phyloP scores from a whole-genome alignment of 306 rosid species.

The Pueraria montana region DNA sequence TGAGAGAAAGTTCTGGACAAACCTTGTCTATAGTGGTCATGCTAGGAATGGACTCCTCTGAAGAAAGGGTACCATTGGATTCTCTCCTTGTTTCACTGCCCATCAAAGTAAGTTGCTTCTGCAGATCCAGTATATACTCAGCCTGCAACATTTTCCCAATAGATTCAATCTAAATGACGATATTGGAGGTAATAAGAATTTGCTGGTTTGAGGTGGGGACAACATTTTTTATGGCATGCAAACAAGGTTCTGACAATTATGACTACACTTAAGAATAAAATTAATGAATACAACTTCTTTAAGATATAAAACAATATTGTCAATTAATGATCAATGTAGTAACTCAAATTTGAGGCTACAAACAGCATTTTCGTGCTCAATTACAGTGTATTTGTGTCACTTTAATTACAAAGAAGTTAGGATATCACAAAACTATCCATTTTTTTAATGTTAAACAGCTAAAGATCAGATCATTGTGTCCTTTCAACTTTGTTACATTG shows the following conservation, averaged over 20 bases:
- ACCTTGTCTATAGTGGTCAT: constrained; percentile 84
- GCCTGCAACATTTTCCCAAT: constrained; percentile 69
- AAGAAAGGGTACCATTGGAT: constrained; percentile 71
- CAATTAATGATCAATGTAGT: constrained; percentile 15
- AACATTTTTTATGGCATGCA: constrained; percentile 14
- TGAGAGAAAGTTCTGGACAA: constrained; percentile 46
- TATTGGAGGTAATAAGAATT: background rate
- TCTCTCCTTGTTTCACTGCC: constrained; percentile 87
- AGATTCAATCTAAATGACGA: constrained; percentile 28
- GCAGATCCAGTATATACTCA: constrained; percentile 88
- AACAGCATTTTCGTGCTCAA: background rate
- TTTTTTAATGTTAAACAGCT: constrained; percentile 17
- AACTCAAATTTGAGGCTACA: no score
- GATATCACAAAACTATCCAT: constrained; percentile 21
- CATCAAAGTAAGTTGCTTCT: constrained; percentile 88
- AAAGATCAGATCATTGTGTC: constrained; percentile 26
- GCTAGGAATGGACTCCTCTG: constrained; percentile 85
- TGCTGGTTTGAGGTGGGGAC: constrained; percentile 23
- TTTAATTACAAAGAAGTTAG: constrained; percentile 1
- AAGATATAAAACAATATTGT: constrained; percentile 18
- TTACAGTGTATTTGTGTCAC: background rate
- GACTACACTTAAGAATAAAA: background rate
- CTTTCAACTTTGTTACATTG: constrained; percentile 26
- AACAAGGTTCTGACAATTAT: constrained; percentile 15
- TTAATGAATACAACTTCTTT: constrained; percentile 11